Evolutionary conservation across 1,139 yeast species (phyloP), one percentile per base, ranked within the genome.

Genomic region (Blastobotrys illinoisensis): DNA sequence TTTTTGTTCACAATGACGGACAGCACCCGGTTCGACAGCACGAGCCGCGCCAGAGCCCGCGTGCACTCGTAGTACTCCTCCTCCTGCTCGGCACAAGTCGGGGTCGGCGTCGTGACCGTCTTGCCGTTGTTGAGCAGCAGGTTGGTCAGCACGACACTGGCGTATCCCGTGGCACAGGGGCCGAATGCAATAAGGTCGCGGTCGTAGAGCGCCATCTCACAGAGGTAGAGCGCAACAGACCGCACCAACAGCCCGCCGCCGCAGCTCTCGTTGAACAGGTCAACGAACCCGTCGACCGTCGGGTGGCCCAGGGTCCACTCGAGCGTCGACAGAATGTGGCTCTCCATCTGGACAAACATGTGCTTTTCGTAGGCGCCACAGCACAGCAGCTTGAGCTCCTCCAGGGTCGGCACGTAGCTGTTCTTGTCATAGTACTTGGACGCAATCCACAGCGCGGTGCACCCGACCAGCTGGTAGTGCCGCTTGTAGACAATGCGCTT

Each of bases 271-370:
- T 51, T 43, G 55, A 23, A 57, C 59, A 63, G 57, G 56, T 72
- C 75, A 52, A 70, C 61, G 60, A 66, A 65, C 54, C 68, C 60
- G 49, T 68, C 72, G 40, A 67, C 59, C 16, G 78, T 74, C 4
- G 88, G 86, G 54, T 80, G 83, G 47, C 84, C 81, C 51, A 88
- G 69, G 11, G 79, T 75, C 99, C 99, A 93, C 54, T 88, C 88
- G 54, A 93, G 74, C 1, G 98, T 90, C 54, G 83, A 74, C 54
- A 93, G 75, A 46, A 93, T 86, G 70, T 93, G 98, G 71, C 82
- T 81, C 72, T 93, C 98, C 98, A 93, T 93, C 70, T 91, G 97
- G 47, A 86, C 79, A 72, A 93, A 90, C 95, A 91, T 89, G 58
- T 86, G 85, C 61, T 84, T 86, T 61, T 89, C 96, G 68, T 89